Evolutionary conservation across 306 rosid species (phyloP), one percentile per base, ranked within the genome.

Genomic region (Benincasa hispida): DNA sequence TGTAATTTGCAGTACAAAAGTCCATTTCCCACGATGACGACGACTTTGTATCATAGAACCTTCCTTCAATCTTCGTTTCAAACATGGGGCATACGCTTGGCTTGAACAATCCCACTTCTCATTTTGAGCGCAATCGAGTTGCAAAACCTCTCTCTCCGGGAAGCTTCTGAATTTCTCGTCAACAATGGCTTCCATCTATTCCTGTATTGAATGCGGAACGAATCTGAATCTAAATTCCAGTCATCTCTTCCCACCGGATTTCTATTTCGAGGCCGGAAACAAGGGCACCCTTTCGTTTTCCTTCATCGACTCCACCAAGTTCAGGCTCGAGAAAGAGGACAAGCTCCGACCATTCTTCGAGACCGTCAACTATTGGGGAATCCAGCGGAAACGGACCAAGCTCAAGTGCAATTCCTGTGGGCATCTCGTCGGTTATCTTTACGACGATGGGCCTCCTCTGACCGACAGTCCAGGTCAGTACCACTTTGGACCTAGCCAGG

Each of bases 401-500:
- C 89, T 94, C 85, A 86, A 75, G 73, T 94, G 98, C 86, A 79
- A 54, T 51, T 15, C 56, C 11, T 93, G 97, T 25, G 81, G 81
- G 1, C 59, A 58, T 77, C 84, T 88, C 5, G 82, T 91, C 39
- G 96, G 98, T 0, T 78, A 94, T 13, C 48, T 94, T 28, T 94
- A 94, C 80, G 97, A 90, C 17, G 98, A 94, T 30, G 98, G 98
- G 30, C 86, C 91, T 39, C 97, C 96, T 50, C 84, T 87, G n/a
- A 90, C 82, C 13, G 60, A 86, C 28, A 75, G 78, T 76, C 86
- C 96, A 3, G 95, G 98, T 48, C 97, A 94, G 79, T 87, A 81
- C 56, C 91, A 90, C 70, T 78, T 94, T 57, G 98, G 98, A 1
- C 98, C 98, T 13, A 94, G 98, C 79, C 98, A 94, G 84, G 97